Evolutionary conservation across 2,329 filamentous ascomycete genomes (phyloP).

Genomic region (Botryosphaeria dothidea): DNA sequence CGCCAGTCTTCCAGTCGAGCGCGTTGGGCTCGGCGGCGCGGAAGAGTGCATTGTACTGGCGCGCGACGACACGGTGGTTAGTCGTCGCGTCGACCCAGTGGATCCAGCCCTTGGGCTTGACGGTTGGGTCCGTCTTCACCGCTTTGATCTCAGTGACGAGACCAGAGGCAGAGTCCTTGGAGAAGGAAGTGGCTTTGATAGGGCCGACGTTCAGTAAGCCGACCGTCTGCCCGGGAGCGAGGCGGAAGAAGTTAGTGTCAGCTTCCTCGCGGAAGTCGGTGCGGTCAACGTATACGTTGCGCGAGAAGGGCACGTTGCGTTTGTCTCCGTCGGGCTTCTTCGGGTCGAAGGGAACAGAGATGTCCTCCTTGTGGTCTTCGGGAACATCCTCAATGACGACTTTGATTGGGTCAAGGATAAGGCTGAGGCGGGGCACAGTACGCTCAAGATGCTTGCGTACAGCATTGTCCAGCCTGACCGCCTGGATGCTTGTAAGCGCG

Average conservation of each 20-base stretch:
- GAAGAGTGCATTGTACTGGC: constrained; percentile 81
- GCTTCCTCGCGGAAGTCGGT: constrained; percentile 75
- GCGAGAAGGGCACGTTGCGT: constrained; percentile 66
- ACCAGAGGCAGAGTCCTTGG: constrained; percentile 62
- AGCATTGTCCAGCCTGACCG: constrained; percentile 78
- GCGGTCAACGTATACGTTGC: constrained; percentile 81
- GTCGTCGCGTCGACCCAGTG: constrained; percentile 82
- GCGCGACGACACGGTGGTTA: constrained; percentile 61
- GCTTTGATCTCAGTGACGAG: constrained; percentile 68
- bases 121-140: constrained; percentile 61
- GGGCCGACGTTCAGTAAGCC: constrained; percentile 71
- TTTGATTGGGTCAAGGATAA: constrained; percentile 82
- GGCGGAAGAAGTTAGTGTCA: constrained; percentile 73
- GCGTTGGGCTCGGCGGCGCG: constrained; percentile 80
- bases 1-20: constrained; percentile 66
- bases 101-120: constrained; percentile 73
- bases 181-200: constrained; percentile 68
- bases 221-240: constrained; percentile 73
- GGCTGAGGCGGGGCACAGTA: constrained; percentile 84
- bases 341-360: constrained; percentile 76
- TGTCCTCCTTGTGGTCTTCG: constrained; percentile 64
- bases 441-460: constrained; percentile 85
- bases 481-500: constrained; percentile 74
- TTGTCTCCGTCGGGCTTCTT: constrained; percentile 71
- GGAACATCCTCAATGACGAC: constrained; percentile 81